These are phyloP conservation scores for Ogataea methylovora DNA, from an alignment of 805 yeast species.

Conservation along the genomic window DNA sequence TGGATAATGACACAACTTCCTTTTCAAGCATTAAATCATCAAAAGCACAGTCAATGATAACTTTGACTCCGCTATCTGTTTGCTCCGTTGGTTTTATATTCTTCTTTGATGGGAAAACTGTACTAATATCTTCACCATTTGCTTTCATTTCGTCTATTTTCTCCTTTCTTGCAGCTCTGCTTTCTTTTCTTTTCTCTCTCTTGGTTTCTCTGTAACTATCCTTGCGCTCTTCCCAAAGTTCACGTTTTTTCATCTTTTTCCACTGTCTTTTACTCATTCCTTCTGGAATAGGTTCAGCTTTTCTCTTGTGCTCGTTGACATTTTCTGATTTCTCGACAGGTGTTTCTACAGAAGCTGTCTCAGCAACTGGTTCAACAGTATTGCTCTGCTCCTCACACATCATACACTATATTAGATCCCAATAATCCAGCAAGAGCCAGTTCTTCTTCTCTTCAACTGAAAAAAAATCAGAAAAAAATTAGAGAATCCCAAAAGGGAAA, in stretches of 20 bases:
- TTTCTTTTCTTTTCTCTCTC: conserved; percentile 46
- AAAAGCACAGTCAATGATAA: conserved; percentile 84
- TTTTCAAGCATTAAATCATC: conserved; percentile 83
- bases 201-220: conserved; percentile 48
- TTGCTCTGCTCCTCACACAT: too few species aligned
- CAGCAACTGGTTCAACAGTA: too few species aligned
- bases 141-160: conserved; percentile 27
- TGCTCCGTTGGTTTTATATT: conserved; percentile 28
- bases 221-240: conserved; percentile 55
- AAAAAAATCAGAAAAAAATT: too few species aligned
- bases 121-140: conserved; percentile 28
- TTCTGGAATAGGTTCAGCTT: too few species aligned
- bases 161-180: conserved; percentile 21
- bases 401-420: too few species aligned
- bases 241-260: conserved; percentile 57
- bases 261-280: conserved; percentile 86
- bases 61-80: conserved; percentile 36
- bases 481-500: too few species aligned
- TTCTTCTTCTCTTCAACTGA: too few species aligned
- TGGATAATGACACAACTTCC: conserved; percentile 59
- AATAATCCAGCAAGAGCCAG: too few species aligned
- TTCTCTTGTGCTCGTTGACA: too few species aligned
- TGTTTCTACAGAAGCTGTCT: too few species aligned
- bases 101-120: conserved; percentile 23
- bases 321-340: too few species aligned